Evolutionary conservation across 306 rosid species (phyloP), one percentile per base, ranked within the genome.

Genomic region (Cucumis melo): DNA sequence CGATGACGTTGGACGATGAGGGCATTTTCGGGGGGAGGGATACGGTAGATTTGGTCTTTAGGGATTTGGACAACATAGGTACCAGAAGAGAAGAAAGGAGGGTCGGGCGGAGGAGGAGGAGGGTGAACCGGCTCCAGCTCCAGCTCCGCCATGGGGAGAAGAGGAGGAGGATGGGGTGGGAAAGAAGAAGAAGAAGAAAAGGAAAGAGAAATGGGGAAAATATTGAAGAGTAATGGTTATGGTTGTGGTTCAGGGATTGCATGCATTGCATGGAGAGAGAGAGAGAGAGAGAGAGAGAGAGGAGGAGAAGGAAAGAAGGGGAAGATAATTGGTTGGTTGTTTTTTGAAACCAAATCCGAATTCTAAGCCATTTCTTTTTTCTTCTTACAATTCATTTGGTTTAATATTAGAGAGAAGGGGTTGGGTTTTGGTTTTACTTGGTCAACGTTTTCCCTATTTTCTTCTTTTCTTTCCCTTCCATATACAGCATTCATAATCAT

Each of bases 141-240:
- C 96, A 86, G 84, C 96, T 92, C 92, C 96, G 89, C 89, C 96
- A 92, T 89, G 81, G 78, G 5, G 82, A 84, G 58, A 54, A 0
- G 9, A 17, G 58, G 21, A 4, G 10, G 7, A 54, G 58, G 23
- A 54, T 23, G 55, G 55, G 56, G n/a, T 86, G 92, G 83, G 86
- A 87, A 86, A 90, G 84, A 87, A 79, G 10, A 5, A 74, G 76
- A 38, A 32, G 5, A 19, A 73, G 82, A 72, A 80, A 62, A 15
- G 12, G 57, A 63, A 21, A 23, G 76, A 21, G 51, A 66, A 67
- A 20, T 34, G 21, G 8, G 13, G 15, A 63, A 63, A 27, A 27
- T 27, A 27, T 27, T 34, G 70, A 11, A 63, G 44, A 34, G 24
- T 36, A 36, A 63, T 8, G 46, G 67, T 7, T 27, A 61, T 27